Evolutionary conservation across 2,329 filamentous ascomycete genomes (phyloP).

Genomic region (Penicillium sp.): DNA sequence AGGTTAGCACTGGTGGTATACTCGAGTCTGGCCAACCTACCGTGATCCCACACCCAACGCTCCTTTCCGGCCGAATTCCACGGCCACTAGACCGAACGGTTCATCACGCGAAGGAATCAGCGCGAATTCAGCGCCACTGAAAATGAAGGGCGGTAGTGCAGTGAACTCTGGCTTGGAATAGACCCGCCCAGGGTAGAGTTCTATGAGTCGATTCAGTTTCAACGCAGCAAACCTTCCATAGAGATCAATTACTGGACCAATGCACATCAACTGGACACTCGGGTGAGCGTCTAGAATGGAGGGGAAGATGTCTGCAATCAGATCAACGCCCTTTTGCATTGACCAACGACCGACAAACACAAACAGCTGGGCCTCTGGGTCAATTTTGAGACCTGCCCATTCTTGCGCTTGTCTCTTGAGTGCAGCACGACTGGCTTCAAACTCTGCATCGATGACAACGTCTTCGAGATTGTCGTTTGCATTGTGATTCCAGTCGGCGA

Average conservation of each 20-base stretch:
- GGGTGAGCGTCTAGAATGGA: conserved; percentile 61
- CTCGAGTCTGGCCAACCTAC: background rate
- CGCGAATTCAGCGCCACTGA: conserved; percentile 67
- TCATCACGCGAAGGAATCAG: conserved; percentile 71
- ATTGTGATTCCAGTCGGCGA: conserved; percentile 58
- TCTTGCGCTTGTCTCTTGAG: conserved; percentile 64
- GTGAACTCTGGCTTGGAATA: conserved; percentile 70
- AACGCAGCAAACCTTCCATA: conserved; percentile 68
- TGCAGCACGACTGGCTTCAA: conserved; percentile 56
- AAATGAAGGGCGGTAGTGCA: conserved; percentile 65
- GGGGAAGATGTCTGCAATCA: conserved; percentile 68
- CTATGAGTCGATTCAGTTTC: conserved; percentile 65
- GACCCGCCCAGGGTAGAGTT: conserved; percentile 64
- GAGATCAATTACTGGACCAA: conserved; percentile 68
- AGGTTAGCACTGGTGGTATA: background rate
- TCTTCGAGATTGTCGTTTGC: conserved; percentile 51
- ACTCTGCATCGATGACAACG: conserved; percentile 54
- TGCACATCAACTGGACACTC: conserved; percentile 62
- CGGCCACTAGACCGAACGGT: conserved; percentile 67
- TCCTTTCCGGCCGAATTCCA: conserved; percentile 69
- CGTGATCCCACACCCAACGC: conserved; percentile 65
- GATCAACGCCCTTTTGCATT: conserved; percentile 67
- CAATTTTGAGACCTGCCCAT: conserved; percentile 65
- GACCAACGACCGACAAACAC: conserved; percentile 71
- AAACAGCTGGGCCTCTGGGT: conserved; percentile 64